A percentile compares a stretch with the other conserved stretches of the same genome.
Conservation (phyloP, 352 stramenopile genomes). For the Pythium coloratum region DNA sequence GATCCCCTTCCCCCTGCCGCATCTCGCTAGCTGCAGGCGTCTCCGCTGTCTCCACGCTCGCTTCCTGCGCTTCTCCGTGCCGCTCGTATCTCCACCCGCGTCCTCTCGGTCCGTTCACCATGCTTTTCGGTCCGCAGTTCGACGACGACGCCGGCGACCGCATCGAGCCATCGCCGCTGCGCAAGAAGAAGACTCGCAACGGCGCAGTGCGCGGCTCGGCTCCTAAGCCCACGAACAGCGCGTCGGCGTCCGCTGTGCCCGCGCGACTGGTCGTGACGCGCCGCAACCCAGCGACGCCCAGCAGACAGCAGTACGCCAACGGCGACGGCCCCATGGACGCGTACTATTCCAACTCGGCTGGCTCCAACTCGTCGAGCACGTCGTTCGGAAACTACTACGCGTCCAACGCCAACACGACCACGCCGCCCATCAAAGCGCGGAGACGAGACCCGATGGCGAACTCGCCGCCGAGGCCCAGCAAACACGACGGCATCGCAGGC, state of each 20-base stretch:
- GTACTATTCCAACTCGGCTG: conserved; percentile 32
- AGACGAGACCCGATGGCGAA: conserved; percentile 19
- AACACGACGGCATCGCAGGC: conserved; percentile 2
- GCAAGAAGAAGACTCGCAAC: conserved; percentile 29
- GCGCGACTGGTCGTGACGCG: conserved; percentile 21
- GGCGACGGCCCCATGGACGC: conserved; percentile 13
- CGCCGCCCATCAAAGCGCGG: conserved; percentile 25
- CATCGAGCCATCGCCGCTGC: conserved; percentile 30
- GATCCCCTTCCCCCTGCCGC: not conserved
- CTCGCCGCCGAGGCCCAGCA: not conserved
- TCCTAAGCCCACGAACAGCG: conserved; percentile 17
- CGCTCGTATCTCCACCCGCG: not conserved
- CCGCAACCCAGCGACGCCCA: conserved; percentile 14
- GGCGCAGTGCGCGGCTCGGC: conserved; percentile 29
- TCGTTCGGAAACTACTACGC: conserved; percentile 32
- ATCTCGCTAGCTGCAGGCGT: not conserved
- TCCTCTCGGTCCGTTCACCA: conserved; percentile 13
- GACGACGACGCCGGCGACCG: conserved; percentile 40
- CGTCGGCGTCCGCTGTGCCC: conserved; percentile 21
- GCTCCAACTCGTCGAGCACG: conserved; percentile 26
- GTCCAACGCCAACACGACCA: conserved; percentile 19
- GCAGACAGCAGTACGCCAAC: conserved; percentile 1
- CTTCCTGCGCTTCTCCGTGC: not conserved
- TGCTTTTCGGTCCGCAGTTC: conserved; percentile 47
- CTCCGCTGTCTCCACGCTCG: not conserved